Percentiles rank a stretch among this genome's conserved stretches.
These are phyloP conservation scores for Pistacia integerrima DNA, from an alignment of 345 rosid genomes.

Conservation along the genomic window DNA sequence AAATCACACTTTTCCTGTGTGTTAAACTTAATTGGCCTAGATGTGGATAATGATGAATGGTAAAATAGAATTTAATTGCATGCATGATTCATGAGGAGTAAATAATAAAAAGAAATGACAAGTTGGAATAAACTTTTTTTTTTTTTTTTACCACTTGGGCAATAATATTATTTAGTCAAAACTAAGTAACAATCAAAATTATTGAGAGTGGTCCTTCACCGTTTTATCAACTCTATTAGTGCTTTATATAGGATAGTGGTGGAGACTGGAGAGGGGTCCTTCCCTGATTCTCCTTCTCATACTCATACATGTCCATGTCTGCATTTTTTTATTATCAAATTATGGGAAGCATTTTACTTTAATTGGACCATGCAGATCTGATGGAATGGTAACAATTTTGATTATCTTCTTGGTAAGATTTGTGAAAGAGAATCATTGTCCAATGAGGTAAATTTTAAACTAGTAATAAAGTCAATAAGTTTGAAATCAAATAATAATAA, in stretches of 20 bases:
- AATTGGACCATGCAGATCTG: too few relatives aligned
- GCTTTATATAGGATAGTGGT: not conserved
- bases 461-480: too few relatives aligned
- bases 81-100: not conserved
- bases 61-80: not conserved
- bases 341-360: too few relatives aligned
- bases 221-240: not conserved
- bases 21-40: too few relatives aligned
- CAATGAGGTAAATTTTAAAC: too few relatives aligned
- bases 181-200: not conserved
- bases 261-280: not conserved
- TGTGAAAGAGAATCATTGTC: too few relatives aligned
- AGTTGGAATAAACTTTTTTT: not conserved
- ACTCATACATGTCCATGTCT: not conserved
- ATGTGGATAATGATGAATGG: too few relatives aligned
- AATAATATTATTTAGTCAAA: constrained; percentile 16
- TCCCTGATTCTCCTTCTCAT: not conserved
- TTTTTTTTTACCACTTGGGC: not conserved
- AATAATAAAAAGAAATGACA: not conserved
- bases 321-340: too few relatives aligned
- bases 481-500: too few relatives aligned
- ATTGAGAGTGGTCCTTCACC: constrained; percentile 15
- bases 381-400: too few relatives aligned
- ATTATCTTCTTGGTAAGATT: too few relatives aligned
- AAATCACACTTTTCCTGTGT: too few relatives aligned